Base-by-base conservation (phyloP, 2,329 filamentous ascomycete species). In the Zymoseptoria ardabiliae region DNA sequence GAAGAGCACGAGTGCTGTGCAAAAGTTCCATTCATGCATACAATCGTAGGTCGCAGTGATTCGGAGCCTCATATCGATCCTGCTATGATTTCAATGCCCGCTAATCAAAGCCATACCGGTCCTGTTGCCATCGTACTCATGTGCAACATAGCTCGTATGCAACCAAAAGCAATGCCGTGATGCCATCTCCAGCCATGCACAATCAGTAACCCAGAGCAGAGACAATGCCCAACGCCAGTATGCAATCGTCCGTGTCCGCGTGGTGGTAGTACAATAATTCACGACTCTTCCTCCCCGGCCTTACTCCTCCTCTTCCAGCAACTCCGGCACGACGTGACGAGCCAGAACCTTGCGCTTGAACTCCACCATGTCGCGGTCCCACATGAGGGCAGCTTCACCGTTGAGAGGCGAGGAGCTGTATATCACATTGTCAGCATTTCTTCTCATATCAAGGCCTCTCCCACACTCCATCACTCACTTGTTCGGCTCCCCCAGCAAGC, bases 401-500 rank as follows among this genome's bases (percentile, higher is more conserved):
- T 99, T 99, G 64, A 99, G 80, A 2, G 94, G 94, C 66, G 91
- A 96, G 60, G 94, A 85, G 75, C 93, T 97, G 63, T 59, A 11
- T 4, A 19, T 19, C 45, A 23, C 9, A 11, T 56, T 13, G 61
- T 64, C 56, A 69, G 55, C 52, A 50, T n/a, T 3, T 55, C 49
- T 35, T 45, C 35, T 11, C n/a, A 21, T 41, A 1, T 25, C 23
- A 25, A 56, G 45, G 9, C 50, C 50, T 30, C 41, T 0, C 21
- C 17, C 35, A n/a, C 17, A 17, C 13, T 19, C n/a, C 22, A 45
- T 22, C 45, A 78, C 89, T 75, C 79, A 97, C 94, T 99, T 99
- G 79, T 99, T 99, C 41, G 94, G 94, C 77, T 99, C 94, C 23
- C 93, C 94, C 30, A 99, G 82, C 71, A 99, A 79, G 76, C 92